These are phyloP conservation scores for Dispira parvispora DNA, from an alignment of 192 early-diverging fungal species.

Conservation along the genomic window DNA sequence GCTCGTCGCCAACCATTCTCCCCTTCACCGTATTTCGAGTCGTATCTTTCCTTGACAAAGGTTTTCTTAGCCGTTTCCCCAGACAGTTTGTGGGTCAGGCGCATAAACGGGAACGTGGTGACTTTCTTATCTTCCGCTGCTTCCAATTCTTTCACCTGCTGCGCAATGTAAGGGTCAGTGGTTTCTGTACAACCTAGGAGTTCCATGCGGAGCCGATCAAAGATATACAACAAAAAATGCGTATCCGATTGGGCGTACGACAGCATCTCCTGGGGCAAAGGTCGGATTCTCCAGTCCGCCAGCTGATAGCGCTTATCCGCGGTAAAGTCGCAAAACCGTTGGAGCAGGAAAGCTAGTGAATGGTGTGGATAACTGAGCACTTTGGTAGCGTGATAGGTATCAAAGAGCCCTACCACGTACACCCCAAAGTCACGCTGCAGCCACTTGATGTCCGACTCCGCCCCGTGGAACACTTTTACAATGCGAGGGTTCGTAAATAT, in stretches of 20 bases:
- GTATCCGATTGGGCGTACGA: constrained; percentile 87
- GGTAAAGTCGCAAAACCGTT: constrained; percentile 54
- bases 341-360: constrained; percentile 66
- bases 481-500: constrained; percentile 74
- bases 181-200: constrained; percentile 27
- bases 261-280: constrained; percentile 81
- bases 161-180: background rate
- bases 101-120: constrained; percentile 26
- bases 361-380: constrained; percentile 67
- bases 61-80: constrained; percentile 41
- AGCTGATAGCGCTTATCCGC: constrained; percentile 91
- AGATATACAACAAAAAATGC: constrained; percentile 91
- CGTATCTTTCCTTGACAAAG: constrained; percentile 76
- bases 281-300: constrained; percentile 96
- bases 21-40: constrained; percentile 61
- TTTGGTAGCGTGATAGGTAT: constrained; percentile 87
- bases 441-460: constrained; percentile 92
- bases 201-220: constrained; percentile 79
- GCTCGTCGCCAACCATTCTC: constrained; percentile 57
- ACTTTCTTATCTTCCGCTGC: background rate
- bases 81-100: constrained; percentile 44
- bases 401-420: constrained; percentile 92
- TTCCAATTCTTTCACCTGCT: background rate
- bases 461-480: constrained; percentile 91
- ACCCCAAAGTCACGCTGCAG: constrained; percentile 94